Percentiles rank a stretch among this genome's conserved stretches.
Conservation (phyloP, 2,329 filamentous ascomycete species). For the Ophiostoma populinum region DNA sequence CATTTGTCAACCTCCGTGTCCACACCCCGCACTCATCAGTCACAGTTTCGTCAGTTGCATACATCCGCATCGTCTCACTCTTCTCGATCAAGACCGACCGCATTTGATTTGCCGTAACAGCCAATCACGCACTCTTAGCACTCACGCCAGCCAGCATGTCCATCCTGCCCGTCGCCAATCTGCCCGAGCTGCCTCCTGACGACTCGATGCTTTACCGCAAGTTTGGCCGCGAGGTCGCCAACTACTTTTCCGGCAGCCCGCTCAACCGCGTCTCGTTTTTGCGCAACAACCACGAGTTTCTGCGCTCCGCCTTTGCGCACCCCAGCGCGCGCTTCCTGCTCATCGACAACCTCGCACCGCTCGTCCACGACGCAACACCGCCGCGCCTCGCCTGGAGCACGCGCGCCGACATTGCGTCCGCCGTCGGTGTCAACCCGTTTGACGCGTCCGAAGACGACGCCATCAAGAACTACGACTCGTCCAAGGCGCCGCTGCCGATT, state of each 20-base stretch:
- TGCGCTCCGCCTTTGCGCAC: slow-evolving; percentile 48
- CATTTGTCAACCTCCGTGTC: not conserved
- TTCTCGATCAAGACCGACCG: too few relatives aligned
- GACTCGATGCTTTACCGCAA: slow-evolving; percentile 55
- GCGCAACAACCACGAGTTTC: slow-evolving; percentile 51
- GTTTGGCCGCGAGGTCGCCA: slow-evolving; percentile 64
- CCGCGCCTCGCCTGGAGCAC: slow-evolving; percentile 47
- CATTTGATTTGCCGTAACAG: too few relatives aligned
- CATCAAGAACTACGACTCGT: slow-evolving; percentile 58
- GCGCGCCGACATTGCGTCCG: slow-evolving; percentile 47
- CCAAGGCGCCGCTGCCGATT: slow-evolving; percentile 40
- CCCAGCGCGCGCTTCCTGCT: slow-evolving; percentile 56
- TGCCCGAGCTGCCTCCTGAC: slow-evolving; percentile 30
- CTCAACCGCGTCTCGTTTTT: slow-evolving; percentile 69
- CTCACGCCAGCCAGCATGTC: slow-evolving; percentile 1
- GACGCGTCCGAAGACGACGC: slow-evolving; percentile 52
- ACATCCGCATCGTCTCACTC: not conserved
- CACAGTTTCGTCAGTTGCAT: too few relatives aligned
- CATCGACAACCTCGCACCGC: slow-evolving; percentile 60
- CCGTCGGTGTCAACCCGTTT: slow-evolving; percentile 61
- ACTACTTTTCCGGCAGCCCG: slow-evolving; percentile 68
- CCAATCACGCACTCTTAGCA: not conserved
- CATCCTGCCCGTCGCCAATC: slow-evolving; percentile 10
- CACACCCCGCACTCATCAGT: not conserved
- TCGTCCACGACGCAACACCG: slow-evolving; percentile 30